phyloP scores from a whole-genome alignment of 2,329 filamentous ascomycete genomes.

The Alternaria novae-zelandiae region DNA sequence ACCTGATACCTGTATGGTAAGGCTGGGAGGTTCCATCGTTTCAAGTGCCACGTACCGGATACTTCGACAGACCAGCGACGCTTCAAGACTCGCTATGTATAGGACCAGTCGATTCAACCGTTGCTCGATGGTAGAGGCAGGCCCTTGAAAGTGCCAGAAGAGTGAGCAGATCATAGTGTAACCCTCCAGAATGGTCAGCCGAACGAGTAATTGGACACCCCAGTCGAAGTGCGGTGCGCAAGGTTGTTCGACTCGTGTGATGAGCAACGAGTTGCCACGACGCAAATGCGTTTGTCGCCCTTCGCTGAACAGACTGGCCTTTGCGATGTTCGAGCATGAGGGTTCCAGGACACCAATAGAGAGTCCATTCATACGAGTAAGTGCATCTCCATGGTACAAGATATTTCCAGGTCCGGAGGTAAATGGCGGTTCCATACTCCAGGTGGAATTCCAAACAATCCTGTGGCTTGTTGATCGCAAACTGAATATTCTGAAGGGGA shows the following conservation, averaged over 20 bases:
- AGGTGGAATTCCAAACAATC: neutral
- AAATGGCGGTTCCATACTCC: neutral
- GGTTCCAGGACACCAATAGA: neutral
- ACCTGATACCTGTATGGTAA: neutral
- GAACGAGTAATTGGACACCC: neutral
- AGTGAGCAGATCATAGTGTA: neutral
- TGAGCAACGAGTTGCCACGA: neutral
- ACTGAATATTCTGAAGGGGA: constrained; percentile 5
- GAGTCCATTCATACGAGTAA: no score
- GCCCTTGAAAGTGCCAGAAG: neutral
- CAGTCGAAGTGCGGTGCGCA: neutral
- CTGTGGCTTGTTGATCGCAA: constrained; percentile 3
- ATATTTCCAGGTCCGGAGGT: neutral
- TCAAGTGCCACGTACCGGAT: neutral
- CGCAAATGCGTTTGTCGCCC: neutral
- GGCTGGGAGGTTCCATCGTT: neutral
- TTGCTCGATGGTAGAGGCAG: neutral
- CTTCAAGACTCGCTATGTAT: neutral
- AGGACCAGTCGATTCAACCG: neutral
- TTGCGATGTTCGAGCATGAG: neutral
- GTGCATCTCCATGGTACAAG: neutral
- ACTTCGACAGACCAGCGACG: fast-evolving
- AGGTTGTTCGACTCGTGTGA: neutral
- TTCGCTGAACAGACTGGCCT: neutral
- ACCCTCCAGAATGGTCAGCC: neutral